Base-by-base conservation (phyloP, 306 rosid genomes). In the Carpinus viminea region DNA sequence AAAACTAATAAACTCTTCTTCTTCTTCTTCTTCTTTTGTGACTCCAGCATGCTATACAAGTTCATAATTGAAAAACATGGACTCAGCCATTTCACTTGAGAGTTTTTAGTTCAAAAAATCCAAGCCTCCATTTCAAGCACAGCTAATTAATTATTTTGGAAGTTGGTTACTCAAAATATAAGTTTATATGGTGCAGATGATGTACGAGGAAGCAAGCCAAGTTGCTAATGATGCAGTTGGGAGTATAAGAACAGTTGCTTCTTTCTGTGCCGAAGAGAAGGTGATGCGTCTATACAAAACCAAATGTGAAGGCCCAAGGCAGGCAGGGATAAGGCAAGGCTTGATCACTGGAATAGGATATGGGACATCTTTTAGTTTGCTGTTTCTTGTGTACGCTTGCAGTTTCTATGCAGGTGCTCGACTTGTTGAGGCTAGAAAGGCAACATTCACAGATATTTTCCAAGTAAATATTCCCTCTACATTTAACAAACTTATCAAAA, bases 221-320 rank as follows among this genome's bases (percentile, higher is more conserved):
- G 89, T 87, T 51, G 93, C 90, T 18, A 89, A 47, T 84, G 93
- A 89, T 79, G 89, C 92, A 48, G 85, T 83, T 72, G 85, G 91
- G 53, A 81, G 92, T 68, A 86, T 85, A 60, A 86, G 94, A 78
- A 90, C 94, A n/a, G 80, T 90, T 79, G 81, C 92, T 50, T 88
- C 94, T 69, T 90, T 90, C 74, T 88, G 94, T 77, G 92, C 94
- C n/a, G 94, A 90, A 76, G 83, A 85, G 65, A 90, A 86, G 82
- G 92, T 86, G 79, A 84, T 89, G 81, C 83, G 81, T 24, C 26
- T 89, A 18, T 89, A 91, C 82, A 51, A 73, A 74, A 74, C 70
- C 72, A 89, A 88, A 79, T 91, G 96, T 66, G 89, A 89, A 79
- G 90, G 87, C 43, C 96, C 90, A 13, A 73, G 72, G 56, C 79